Evolutionary conservation across 2,329 filamentous ascomycete species (phyloP).

Genomic region (Botrytis sinoallii): DNA sequence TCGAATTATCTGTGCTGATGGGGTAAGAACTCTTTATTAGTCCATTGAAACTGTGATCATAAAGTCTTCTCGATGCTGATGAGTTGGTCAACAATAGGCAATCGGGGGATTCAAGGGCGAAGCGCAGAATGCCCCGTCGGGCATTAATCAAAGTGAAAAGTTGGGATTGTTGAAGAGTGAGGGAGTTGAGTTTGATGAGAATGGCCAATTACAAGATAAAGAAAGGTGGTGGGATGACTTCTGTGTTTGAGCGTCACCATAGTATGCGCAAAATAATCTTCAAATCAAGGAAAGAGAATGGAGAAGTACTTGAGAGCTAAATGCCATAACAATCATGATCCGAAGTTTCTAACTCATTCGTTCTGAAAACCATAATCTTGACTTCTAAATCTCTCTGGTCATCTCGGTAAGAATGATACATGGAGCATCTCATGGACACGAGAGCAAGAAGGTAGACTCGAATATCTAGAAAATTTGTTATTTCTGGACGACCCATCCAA

Average conservation of each 20-base stretch:
- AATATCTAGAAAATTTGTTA: neutral
- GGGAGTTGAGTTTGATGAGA: conserved; percentile 3
- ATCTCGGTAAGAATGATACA: neutral
- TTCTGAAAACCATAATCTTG: too few relatives aligned
- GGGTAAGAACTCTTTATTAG: conserved; percentile 39
- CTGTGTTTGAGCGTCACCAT: neutral
- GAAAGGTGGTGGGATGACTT: conserved; percentile 1
- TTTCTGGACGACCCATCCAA: neutral
- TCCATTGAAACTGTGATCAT: neutral
- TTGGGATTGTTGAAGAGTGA: conserved; percentile 24
- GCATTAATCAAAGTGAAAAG: conserved; percentile 47
- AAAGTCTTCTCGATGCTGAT: neutral
- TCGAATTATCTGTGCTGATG: conserved; percentile 54
- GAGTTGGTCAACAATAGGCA: conserved; percentile 22
- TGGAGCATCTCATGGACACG: neutral
- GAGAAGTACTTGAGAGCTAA: neutral
- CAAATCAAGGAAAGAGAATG: neutral
- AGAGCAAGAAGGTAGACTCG: neutral
- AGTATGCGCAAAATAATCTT: neutral
- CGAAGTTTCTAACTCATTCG: neutral
- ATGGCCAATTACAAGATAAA: neutral
- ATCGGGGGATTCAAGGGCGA: conserved; percentile 52
- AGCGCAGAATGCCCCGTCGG: conserved; percentile 49
- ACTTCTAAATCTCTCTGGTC: neutral
- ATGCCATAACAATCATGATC: neutral